These are phyloP conservation scores for Trametes sp. DNA, from an alignment of 1,284 basidiomycete species.

Conservation along the genomic window DNA sequence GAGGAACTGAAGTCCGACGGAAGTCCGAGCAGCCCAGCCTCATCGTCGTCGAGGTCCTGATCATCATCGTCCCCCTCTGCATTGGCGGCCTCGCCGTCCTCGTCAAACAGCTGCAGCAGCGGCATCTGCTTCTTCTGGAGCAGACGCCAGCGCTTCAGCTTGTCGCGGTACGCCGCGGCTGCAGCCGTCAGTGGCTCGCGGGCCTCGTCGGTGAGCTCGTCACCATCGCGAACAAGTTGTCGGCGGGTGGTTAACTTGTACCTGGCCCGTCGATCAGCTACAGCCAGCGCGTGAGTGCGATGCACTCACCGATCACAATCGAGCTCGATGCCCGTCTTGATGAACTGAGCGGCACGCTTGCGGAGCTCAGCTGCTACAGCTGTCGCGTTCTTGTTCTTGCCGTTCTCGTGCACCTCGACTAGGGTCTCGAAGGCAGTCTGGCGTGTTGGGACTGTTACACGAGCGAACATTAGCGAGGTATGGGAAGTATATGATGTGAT, in stretches of 20 bases:
- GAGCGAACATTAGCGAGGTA: too few relatives aligned
- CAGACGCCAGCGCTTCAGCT: not conserved
- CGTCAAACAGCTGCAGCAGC: not conserved
- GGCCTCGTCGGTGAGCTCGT: not conserved
- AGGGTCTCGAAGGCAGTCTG: not conserved
- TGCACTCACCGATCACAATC: not conserved
- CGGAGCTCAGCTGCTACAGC: not conserved
- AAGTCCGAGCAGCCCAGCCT: not conserved
- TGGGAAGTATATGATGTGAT: too few relatives aligned
- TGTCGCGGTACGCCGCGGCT: not conserved
- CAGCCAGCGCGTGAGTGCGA: too few relatives aligned
- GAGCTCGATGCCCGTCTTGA: not conserved
- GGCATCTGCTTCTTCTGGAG: not conserved
- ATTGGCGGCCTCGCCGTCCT: not conserved
- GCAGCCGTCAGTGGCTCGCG: not conserved
- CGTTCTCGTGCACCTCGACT: not conserved
- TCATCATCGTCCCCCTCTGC: not conserved
- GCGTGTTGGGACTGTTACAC: not conserved
- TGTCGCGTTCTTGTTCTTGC: not conserved
- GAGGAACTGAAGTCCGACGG: not conserved
- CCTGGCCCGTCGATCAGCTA: not conserved
- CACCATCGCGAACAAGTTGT: not conserved
- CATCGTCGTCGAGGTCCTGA: not conserved
- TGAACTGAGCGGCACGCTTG: not conserved
- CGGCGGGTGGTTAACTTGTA: not conserved